phyloP scores from a whole-genome alignment of 345 rosid genomes.

The Toxicodendron radicans region DNA sequence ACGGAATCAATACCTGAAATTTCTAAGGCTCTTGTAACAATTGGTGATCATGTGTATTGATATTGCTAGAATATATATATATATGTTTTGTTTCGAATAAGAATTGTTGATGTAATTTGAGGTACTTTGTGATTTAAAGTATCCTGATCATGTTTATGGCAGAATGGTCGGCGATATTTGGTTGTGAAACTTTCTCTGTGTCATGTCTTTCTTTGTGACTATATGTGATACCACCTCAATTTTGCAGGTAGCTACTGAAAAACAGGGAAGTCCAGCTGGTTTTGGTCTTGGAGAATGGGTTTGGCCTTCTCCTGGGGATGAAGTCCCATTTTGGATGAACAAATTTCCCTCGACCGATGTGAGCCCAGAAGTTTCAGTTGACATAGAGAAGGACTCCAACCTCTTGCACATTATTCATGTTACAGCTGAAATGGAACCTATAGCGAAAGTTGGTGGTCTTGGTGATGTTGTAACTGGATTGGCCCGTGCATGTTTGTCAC shows the following conservation, averaged over 20 bases:
- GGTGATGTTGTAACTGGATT: slow-evolving; percentile 65
- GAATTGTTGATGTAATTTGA: background rate
- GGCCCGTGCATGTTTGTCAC: slow-evolving; percentile 50
- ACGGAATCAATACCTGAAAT: background rate
- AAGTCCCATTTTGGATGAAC: slow-evolving; percentile 54
- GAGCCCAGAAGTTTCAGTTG: slow-evolving; percentile 22
- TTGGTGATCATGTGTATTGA: background rate
- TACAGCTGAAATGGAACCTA: slow-evolving; percentile 62
- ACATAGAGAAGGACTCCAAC: slow-evolving; percentile 39
- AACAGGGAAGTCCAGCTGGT: slow-evolving; percentile 5
- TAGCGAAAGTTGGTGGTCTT: slow-evolving; percentile 71
- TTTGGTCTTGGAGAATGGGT: slow-evolving; percentile 16
- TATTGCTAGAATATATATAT: too few relatives aligned
- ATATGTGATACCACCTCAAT: background rate
- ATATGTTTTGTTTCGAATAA: background rate
- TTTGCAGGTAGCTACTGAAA: slow-evolving; percentile 27
- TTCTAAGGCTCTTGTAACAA: background rate
- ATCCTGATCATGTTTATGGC: background rate
- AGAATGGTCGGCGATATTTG: background rate
- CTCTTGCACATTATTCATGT: slow-evolving; percentile 46
- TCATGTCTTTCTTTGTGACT: background rate
- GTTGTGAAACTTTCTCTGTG: background rate
- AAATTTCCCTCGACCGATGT: slow-evolving; percentile 42
- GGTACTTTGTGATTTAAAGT: background rate
- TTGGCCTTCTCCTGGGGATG: slow-evolving; percentile 56